phyloP scores from a whole-genome alignment of 176 grass and related monocot species.

The Leersia perrieri region DNA sequence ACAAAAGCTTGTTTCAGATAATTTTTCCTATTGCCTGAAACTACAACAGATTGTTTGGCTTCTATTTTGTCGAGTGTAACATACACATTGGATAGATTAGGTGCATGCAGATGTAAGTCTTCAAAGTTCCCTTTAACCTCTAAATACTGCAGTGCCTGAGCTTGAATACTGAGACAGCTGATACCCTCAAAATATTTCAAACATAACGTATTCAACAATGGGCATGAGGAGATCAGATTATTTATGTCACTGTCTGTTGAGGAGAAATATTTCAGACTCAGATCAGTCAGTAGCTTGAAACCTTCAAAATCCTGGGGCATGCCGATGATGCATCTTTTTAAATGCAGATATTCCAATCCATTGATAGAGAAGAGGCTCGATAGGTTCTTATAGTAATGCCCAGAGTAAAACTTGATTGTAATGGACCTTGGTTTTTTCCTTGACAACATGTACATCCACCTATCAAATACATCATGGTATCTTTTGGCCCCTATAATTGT shows the following conservation, averaged over 20 bases:
- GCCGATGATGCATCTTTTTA: neutral
- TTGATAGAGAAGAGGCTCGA: constrained; percentile 8
- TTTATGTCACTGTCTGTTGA: constrained; percentile 14
- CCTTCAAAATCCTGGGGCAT: constrained; percentile 2
- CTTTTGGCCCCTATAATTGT: neutral
- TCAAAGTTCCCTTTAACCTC: neutral
- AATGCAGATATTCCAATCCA: neutral
- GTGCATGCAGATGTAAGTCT: neutral
- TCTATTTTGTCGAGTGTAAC: neutral
- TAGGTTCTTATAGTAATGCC: neutral
- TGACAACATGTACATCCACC: constrained; percentile 21
- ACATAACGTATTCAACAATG: neutral
- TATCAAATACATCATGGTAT: neutral
- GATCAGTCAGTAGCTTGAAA: neutral
- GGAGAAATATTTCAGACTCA: constrained; percentile 13
- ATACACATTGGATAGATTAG: neutral
- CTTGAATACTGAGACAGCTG: constrained; percentile 6
- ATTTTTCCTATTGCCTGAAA: neutral
- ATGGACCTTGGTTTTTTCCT: neutral
- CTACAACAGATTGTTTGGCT: neutral
- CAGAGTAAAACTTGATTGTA: neutral
- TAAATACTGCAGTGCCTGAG: neutral
- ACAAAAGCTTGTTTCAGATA: constrained; percentile 17
- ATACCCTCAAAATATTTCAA: neutral
- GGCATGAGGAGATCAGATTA: constrained; percentile 15